phyloP scores from a whole-genome alignment of 768 basidiomycete species.

The Amanita muscaria region DNA sequence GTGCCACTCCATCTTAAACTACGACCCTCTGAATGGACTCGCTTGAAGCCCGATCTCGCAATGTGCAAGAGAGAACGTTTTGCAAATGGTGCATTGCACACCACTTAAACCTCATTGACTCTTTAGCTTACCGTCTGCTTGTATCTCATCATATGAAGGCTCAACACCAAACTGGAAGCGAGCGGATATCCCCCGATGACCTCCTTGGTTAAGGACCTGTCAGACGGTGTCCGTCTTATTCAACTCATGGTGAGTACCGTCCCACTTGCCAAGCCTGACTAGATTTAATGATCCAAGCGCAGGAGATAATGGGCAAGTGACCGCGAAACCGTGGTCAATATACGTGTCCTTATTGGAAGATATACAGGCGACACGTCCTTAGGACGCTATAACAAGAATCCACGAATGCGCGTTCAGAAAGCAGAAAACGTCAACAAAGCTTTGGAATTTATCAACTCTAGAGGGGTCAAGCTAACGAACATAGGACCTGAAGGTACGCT shows the following conservation, averaged over 20 bases:
- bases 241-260: slow-evolving; percentile 73
- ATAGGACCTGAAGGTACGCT: slow-evolving; percentile 89
- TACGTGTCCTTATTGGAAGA: background rate
- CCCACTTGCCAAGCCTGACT: background rate
- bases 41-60: slow-evolving; percentile 53
- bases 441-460: slow-evolving; percentile 86
- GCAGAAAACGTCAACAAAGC: slow-evolving; percentile 98
- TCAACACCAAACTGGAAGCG: slow-evolving; percentile 89
- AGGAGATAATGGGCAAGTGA: slow-evolving; percentile 93
- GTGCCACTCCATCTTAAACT: background rate
- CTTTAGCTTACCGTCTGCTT: slow-evolving; percentile 5
- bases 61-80: slow-evolving; percentile 74
- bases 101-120: background rate
- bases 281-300: slow-evolving; percentile 4
- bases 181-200: slow-evolving; percentile 82
- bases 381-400: slow-evolving; percentile 87
- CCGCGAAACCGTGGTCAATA: slow-evolving; percentile 1
- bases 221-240: slow-evolving; percentile 91
- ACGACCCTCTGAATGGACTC: slow-evolving; percentile 34
- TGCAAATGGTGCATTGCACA: slow-evolving; percentile 68
- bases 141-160: slow-evolving; percentile 39
- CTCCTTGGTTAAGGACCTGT: slow-evolving; percentile 84
- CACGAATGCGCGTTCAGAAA: slow-evolving; percentile 90
- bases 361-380: slow-evolving; percentile 75
- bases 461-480: slow-evolving; percentile 94